Evolutionary conservation across 139 green algal genomes (phyloP).

Genomic region (Micromonas commoda): DNA sequence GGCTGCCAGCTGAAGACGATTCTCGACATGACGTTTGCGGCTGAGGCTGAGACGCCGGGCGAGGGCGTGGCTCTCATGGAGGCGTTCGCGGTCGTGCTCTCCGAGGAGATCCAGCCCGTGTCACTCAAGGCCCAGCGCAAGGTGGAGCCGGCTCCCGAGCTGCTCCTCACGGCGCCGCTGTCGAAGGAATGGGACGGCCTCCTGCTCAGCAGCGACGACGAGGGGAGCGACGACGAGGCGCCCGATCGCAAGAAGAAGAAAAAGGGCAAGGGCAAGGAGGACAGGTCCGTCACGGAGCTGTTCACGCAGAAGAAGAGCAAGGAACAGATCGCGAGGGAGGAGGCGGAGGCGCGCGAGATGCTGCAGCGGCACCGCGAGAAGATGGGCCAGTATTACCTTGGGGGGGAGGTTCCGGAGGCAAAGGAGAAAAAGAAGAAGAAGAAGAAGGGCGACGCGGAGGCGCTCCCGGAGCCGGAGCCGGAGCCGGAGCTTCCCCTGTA

Average conservation of each 20-base stretch:
- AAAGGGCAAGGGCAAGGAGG: neutral
- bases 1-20: slow-evolving; percentile 8
- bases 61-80: slow-evolving; percentile 8
- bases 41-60: neutral
- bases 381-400: slow-evolving; percentile 17
- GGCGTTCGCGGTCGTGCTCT: neutral
- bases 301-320: slow-evolving; percentile 19
- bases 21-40: neutral
- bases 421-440: neutral
- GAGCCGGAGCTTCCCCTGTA: neutral
- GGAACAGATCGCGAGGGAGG: slow-evolving; percentile 14
- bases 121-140: slow-evolving; percentile 24
- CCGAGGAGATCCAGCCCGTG: slow-evolving; percentile 25
- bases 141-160: neutral
- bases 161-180: neutral
- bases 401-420: neutral
- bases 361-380: slow-evolving; percentile 4
- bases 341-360: neutral
- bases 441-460: neutral
- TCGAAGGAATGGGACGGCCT: slow-evolving; percentile 14
- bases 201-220: slow-evolving; percentile 5
- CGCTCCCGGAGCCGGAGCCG: slow-evolving; percentile 1
- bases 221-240: neutral
- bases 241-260: slow-evolving; percentile 1
- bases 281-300: neutral